phyloP scores from a whole-genome alignment of 164 flowering plant genomes.

The Liriodendron chinense region DNA sequence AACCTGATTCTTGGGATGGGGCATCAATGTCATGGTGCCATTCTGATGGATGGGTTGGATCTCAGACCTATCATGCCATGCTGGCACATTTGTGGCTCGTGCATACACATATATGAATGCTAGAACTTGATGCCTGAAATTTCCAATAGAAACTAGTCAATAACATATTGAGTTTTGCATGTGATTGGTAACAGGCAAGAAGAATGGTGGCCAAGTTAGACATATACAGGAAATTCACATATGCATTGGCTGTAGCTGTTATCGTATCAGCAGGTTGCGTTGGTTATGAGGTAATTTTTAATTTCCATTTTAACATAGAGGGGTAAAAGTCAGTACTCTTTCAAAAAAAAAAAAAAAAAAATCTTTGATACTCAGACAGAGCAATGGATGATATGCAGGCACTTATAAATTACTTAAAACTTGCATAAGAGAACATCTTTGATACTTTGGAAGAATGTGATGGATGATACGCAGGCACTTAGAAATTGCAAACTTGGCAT shows the following conservation, averaged over 20 bases:
- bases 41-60: too few species aligned
- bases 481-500: too few species aligned
- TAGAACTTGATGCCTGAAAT: background rate
- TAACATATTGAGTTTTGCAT: background rate
- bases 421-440: too few species aligned
- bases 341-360: too few species aligned
- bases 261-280: slow-evolving; percentile 93
- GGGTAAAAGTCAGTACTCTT: too few species aligned
- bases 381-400: too few species aligned
- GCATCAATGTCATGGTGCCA: background rate
- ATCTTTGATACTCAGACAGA: too few species aligned
- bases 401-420: too few species aligned
- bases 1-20: background rate
- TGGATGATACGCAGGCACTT: too few species aligned
- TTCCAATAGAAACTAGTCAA: background rate
- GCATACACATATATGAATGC: background rate
- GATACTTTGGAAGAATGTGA: too few species aligned
- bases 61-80: too few species aligned
- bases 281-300: slow-evolving; percentile 79
- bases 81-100: too few species aligned
- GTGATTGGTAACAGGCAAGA: slow-evolving; percentile 54
- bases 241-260: slow-evolving; percentile 87
- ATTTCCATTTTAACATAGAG: background rate
- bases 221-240: slow-evolving; percentile 92
- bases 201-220: slow-evolving; percentile 85